Percentiles rank a stretch among this genome's conserved stretches.
phyloP scores from a whole-genome alignment of 305 asterid genomes.

The Solanum hybrid region DNA sequence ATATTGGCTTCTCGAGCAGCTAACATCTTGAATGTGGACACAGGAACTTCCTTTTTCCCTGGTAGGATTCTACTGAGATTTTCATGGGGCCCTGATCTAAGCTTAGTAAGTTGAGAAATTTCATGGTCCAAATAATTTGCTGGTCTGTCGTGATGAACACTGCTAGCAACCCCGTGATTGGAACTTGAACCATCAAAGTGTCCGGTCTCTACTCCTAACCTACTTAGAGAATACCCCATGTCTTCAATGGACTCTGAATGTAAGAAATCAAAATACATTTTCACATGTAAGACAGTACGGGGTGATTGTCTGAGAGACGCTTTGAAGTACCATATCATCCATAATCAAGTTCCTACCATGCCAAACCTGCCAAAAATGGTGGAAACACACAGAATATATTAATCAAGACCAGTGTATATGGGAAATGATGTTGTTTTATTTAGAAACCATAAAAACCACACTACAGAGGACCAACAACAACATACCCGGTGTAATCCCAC shows the following conservation, averaged over 20 bases:
- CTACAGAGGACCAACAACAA: neutral
- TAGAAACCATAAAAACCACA: neutral
- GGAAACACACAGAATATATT: neutral
- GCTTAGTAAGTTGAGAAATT: constrained; percentile 63
- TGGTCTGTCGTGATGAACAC: constrained; percentile 13
- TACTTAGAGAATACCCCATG: constrained; percentile 75
- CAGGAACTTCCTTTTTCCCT: constrained; percentile 37
- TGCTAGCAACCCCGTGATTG: constrained; percentile 17
- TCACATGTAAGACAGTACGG: neutral
- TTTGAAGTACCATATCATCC: constrained; percentile 13
- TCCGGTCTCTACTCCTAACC: constrained; percentile 44
- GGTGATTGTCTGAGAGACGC: neutral
- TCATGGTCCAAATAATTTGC: constrained; percentile 36
- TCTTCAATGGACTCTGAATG: constrained; percentile 14
- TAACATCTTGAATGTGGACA: constrained; percentile 66
- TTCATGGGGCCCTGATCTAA: constrained; percentile 53
- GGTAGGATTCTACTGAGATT: constrained; percentile 30
- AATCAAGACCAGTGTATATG: neutral
- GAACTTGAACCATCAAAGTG: constrained; percentile 40
- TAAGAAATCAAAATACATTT: constrained; percentile 13
- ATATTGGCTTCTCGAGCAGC: constrained; percentile 68
- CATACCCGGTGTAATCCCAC: neutral
- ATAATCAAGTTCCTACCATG: constrained; percentile 1
- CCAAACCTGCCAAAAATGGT: constrained; percentile 18
- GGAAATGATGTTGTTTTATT: neutral